Evolutionary conservation across 805 yeast species (phyloP).

Genomic region (Wickerhamiella musiphila): DNA sequence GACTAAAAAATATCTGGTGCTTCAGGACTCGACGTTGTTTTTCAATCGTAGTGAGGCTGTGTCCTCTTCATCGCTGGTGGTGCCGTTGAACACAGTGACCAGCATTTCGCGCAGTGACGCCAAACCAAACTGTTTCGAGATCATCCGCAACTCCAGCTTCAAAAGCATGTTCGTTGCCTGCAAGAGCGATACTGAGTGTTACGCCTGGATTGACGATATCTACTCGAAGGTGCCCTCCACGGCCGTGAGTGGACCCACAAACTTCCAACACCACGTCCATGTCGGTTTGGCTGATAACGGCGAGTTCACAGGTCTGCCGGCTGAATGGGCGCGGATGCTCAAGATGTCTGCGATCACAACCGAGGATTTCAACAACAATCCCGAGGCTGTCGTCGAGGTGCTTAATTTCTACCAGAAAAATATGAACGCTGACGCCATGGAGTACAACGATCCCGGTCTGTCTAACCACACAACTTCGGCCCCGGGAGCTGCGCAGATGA

Average conservation of each 20-base stretch:
- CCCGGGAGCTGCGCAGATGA: too few species aligned
- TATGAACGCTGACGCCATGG: slow-evolving; percentile 12
- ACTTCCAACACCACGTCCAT: slow-evolving; percentile 89
- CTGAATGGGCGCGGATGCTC: slow-evolving; percentile 75
- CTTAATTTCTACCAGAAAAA: slow-evolving; percentile 49
- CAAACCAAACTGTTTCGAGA: slow-evolving; percentile 69
- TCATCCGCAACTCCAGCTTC: slow-evolving; percentile 28
- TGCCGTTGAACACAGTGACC: slow-evolving; percentile 41
- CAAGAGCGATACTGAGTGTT: slow-evolving; percentile 61
- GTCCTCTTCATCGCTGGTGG: slow-evolving; percentile 16
- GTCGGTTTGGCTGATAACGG: slow-evolving; percentile 76
- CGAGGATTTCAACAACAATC: slow-evolving; percentile 78
- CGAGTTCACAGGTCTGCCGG: slow-evolving; percentile 80
- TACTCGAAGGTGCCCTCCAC: slow-evolving; percentile 26
- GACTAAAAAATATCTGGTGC: slow-evolving; percentile 73
- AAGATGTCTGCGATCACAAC: slow-evolving; percentile 75
- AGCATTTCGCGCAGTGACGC: slow-evolving; percentile 51
- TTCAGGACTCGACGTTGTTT: slow-evolving; percentile 57
- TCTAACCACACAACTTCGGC: too few species aligned
- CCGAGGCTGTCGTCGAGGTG: slow-evolving; percentile 85
- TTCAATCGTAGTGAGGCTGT: slow-evolving; percentile 51
- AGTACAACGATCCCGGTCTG: too few species aligned
- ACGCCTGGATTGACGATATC: slow-evolving; percentile 83
- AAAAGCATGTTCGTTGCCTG: slow-evolving; percentile 60
- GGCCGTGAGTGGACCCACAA: slow-evolving; percentile 76